These are phyloP conservation scores for Aspergillus phoenicis DNA, from an alignment of 2,329 filamentous ascomycete genomes.

Conservation along the genomic window DNA sequence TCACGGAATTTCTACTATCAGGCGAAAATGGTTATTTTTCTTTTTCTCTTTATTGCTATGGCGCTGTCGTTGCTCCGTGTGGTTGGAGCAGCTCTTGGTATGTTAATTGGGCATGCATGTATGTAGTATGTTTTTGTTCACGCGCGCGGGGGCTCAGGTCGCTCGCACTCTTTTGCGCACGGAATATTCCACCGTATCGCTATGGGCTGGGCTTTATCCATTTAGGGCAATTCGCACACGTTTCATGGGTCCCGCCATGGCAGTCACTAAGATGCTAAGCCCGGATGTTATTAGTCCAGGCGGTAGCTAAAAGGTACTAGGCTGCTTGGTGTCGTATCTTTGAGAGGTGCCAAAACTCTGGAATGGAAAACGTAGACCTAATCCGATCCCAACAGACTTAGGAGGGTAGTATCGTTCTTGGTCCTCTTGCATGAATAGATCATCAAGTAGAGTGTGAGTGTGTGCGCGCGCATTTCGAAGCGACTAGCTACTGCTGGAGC, in stretches of 20 bases:
- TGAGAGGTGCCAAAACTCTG: neutral
- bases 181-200: neutral
- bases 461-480: neutral
- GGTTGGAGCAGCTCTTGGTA: neutral
- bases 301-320: neutral
- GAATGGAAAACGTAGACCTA: neutral
- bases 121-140: neutral
- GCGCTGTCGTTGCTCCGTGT: neutral
- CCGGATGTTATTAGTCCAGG: neutral
- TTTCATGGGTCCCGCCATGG: constrained; percentile 3
- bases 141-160: neutral
- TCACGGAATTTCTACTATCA: neutral
- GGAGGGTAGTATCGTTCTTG: neutral
- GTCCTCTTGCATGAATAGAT: neutral
- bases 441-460: neutral
- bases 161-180: neutral
- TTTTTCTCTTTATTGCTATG: neutral
- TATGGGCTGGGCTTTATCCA: constrained; percentile 4
- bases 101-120: neutral
- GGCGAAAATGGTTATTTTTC: too few relatives aligned
- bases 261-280: neutral
- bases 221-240: constrained; percentile 8
- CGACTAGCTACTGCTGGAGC: neutral
- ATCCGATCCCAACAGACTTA: neutral
- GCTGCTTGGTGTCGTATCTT: neutral